Conservation (phyloP, 2,329 filamentous ascomycete species). For the Cladosporium austrohemisphaericum region DNA sequence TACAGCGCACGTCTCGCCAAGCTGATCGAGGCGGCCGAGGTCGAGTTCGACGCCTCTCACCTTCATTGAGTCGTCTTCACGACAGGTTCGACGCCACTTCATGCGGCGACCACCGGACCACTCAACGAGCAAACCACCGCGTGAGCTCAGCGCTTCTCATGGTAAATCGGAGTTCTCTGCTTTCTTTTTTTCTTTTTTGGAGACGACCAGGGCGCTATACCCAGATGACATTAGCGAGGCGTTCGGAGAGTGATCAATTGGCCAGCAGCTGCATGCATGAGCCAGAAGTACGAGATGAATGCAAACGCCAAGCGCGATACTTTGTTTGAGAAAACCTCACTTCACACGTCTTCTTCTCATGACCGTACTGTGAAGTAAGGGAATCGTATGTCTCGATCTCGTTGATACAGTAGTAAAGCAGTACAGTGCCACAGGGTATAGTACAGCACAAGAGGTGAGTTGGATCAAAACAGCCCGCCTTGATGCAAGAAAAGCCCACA, state of each 20-base stretch:
- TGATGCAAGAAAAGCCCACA: no score
- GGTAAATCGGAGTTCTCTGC: no score
- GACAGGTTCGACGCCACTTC: no score
- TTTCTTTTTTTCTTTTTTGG: no score
- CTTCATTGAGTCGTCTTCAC: not conserved
- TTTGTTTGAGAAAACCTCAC: not conserved
- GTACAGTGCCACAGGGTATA: conserved; percentile 13
- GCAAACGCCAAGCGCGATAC: conserved; percentile 1
- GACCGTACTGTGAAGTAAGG: no score
- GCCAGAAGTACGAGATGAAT: not conserved
- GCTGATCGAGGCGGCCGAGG: conserved; percentile 23
- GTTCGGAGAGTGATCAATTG: not conserved
- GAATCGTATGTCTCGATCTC: not conserved
- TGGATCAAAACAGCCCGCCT: no score
- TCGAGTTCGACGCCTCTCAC: conserved; percentile 24
- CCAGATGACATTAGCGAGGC: not conserved
- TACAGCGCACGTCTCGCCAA: conserved; percentile 29
- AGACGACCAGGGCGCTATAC: not conserved
- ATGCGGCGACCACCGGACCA: no score
- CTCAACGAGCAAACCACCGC: no score
- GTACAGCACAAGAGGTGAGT: conserved; percentile 13
- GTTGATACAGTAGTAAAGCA: conserved; percentile 14
- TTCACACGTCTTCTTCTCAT: not conserved
- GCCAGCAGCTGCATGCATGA: no score
- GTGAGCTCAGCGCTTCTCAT: no score